phyloP scores from a whole-genome alignment of 805 yeast genomes.

The Pichia eremophila region DNA sequence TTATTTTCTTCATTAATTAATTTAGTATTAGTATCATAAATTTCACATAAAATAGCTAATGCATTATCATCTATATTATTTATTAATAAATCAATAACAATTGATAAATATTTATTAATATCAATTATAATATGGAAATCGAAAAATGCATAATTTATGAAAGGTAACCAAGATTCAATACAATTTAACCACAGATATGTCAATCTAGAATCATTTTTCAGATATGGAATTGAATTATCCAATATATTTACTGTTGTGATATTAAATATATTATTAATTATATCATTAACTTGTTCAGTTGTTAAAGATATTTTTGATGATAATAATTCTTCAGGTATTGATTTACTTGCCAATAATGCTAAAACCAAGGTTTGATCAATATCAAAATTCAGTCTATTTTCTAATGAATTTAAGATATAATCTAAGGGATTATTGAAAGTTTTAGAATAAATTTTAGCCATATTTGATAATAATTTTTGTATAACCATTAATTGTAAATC shows the following conservation, averaged over 20 bases:
- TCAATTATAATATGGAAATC: constrained; percentile 24
- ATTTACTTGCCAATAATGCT: constrained; percentile 31
- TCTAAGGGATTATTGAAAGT: constrained; percentile 34
- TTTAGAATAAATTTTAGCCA: constrained; percentile 2
- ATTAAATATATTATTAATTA: constrained; percentile 29
- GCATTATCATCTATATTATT: constrained; percentile 17
- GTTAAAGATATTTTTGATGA: constrained; percentile 25
- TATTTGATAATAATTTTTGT: constrained; percentile 10
- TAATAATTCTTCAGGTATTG: constrained; percentile 42
- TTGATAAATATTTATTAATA: constrained; percentile 11
- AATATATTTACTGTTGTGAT: constrained; percentile 11
- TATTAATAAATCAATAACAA: constrained; percentile 14
- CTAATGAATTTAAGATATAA: neutral
- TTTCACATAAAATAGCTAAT: constrained; percentile 32
- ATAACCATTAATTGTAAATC: constrained; percentile 4
- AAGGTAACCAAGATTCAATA: constrained; percentile 29
- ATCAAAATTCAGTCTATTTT: neutral
- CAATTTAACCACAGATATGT: constrained; percentile 22
- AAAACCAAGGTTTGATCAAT: neutral
- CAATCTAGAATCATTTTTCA: neutral
- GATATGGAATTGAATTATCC: neutral
- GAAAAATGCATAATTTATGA: constrained; percentile 29
- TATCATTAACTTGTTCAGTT: constrained; percentile 28
- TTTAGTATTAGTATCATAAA: constrained; percentile 36
- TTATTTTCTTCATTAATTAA: constrained; percentile 29